phyloP scores from a whole-genome alignment of 495 filamentous ascomycete species.

The Aspergillus baeticus region DNA sequence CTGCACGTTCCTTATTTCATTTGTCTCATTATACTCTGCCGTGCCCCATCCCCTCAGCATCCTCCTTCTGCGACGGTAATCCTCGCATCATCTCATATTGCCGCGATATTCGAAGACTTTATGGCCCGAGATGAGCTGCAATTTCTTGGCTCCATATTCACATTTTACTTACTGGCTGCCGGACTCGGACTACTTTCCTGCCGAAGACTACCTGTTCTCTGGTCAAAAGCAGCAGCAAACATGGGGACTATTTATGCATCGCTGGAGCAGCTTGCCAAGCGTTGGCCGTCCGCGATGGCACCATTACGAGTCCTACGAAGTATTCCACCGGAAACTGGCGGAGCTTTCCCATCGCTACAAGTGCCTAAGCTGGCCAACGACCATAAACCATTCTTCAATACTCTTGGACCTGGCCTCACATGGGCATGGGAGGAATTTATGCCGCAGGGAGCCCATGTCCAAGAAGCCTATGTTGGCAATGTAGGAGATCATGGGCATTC shows the following conservation, averaged over 20 bases:
- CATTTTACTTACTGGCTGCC: constrained; percentile 25
- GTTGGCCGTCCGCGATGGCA: constrained; percentile 26
- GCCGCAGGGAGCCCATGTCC: not conserved
- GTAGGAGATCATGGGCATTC: too few relatives aligned
- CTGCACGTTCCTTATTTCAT: constrained; percentile 26
- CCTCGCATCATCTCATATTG: constrained; percentile 24
- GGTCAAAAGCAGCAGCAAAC: constrained; percentile 12
- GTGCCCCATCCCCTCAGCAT: constrained; percentile 15
- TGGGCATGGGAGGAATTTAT: constrained; percentile 1
- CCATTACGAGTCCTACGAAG: constrained; percentile 22
- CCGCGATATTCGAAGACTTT: constrained; percentile 27
- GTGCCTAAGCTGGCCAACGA: not conserved
- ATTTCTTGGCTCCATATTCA: constrained; percentile 25
- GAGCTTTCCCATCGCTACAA: too few relatives aligned
- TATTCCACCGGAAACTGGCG: not conserved
- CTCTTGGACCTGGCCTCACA: not conserved
- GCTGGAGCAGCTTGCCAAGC: constrained; percentile 23
- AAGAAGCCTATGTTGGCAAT: not conserved
- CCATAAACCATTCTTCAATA: not conserved
- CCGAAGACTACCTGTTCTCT: constrained; percentile 12
- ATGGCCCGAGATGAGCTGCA: constrained; percentile 27
- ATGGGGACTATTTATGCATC: constrained; percentile 23
- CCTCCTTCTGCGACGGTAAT: constrained; percentile 19
- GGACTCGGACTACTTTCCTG: constrained; percentile 26
- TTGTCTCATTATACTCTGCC: constrained; percentile 25